A percentile compares a stretch with the other conserved stretches of the same genome.
phyloP scores from a whole-genome alignment of 768 basidiomycete genomes.

The Cyclocybe cylindracea region DNA sequence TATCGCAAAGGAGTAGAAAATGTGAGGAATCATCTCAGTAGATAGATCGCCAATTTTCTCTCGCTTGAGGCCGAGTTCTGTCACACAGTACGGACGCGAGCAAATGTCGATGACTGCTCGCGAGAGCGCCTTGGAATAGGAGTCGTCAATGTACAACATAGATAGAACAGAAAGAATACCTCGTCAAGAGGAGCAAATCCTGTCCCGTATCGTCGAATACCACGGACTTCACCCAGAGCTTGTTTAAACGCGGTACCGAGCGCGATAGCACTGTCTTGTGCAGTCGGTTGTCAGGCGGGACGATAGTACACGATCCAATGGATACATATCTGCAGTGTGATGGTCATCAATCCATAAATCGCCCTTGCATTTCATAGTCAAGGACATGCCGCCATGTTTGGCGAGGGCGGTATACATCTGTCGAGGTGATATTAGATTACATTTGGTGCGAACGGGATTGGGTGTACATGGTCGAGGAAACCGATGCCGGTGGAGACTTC shows the following conservation, averaged over 20 bases:
- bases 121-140: constrained; percentile 72
- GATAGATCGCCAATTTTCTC: constrained; percentile 95
- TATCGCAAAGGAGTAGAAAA: constrained; percentile 98
- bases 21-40: constrained; percentile 97
- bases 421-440: constrained; percentile 9
- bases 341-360: constrained; percentile 99
- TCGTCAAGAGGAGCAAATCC: constrained; percentile 98
- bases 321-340: constrained; percentile 92
- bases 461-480: constrained; percentile 93
- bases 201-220: constrained; percentile 93
- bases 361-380: constrained; percentile 89
- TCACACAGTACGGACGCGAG: constrained; percentile 93
- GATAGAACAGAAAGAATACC: constrained; percentile 41
- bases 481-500: constrained; percentile 92
- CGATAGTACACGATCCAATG: not conserved
- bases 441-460: not conserved
- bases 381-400: constrained; percentile 93
- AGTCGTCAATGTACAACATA: constrained; percentile 3
- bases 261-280: constrained; percentile 89
- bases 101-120: constrained; percentile 98
- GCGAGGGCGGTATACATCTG: constrained; percentile 99
- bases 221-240: constrained; percentile 91
- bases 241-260: constrained; percentile 91
- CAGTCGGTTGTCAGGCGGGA: constrained; percentile 19
- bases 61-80: constrained; percentile 82